Conservation (phyloP, 352 stramenopile species). For the Peronosclerospora sorghi region DNA sequence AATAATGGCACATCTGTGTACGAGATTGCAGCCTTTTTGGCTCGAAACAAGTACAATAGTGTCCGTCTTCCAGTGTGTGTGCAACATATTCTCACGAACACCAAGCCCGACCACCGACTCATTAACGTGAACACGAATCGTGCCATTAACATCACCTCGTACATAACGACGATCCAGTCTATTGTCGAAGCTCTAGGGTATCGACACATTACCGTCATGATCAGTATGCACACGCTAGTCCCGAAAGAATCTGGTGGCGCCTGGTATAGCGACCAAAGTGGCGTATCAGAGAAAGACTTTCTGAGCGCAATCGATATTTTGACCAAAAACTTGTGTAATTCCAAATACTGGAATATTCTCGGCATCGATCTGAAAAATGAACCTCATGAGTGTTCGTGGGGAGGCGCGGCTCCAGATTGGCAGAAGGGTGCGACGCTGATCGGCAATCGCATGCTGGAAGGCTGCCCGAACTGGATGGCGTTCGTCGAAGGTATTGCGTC, state of each 20-base stretch:
- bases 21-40: constrained; percentile 47
- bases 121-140: constrained; percentile 65
- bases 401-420: constrained; percentile 31
- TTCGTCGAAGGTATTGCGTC: constrained; percentile 59
- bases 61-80: constrained; percentile 52
- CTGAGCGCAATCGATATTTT: constrained; percentile 38
- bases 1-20: constrained; percentile 58
- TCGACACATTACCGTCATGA: constrained; percentile 51
- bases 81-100: constrained; percentile 37
- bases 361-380: constrained; percentile 71
- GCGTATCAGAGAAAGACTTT: constrained; percentile 46
- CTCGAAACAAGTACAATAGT: constrained; percentile 65
- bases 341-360: constrained; percentile 59
- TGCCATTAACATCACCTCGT: constrained; percentile 50
- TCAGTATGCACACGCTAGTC: constrained; percentile 56
- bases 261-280: constrained; percentile 43
- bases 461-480: constrained; percentile 49
- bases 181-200: constrained; percentile 51
- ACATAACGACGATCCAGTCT: constrained; percentile 49
- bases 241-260: constrained; percentile 32
- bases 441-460: constrained; percentile 49
- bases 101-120: constrained; percentile 26
- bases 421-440: constrained; percentile 46
- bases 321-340: constrained; percentile 41
- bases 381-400: constrained; percentile 45